Conservation (phyloP, 1,284 basidiomycete species). For the Laetiporus sulphureus region DNA sequence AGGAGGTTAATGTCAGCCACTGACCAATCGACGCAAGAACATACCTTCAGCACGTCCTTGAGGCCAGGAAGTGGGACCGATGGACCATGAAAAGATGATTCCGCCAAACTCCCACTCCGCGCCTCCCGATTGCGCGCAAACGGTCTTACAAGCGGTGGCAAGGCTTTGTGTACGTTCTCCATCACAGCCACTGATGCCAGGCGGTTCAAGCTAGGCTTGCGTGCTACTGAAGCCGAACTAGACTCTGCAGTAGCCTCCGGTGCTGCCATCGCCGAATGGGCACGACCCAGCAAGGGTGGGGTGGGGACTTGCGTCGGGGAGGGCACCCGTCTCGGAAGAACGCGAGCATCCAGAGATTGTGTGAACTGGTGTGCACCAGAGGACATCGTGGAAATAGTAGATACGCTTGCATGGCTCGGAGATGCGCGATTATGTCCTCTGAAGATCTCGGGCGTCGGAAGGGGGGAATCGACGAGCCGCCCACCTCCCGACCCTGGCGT, state of each 20-base stretch:
- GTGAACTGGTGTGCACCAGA: slow-evolving; percentile 40
- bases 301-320: slow-evolving; percentile 27
- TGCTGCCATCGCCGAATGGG: slow-evolving; percentile 45
- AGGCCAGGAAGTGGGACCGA: slow-evolving; percentile 46
- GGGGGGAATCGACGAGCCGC: slow-evolving; percentile 7
- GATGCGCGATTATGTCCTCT: slow-evolving; percentile 23
- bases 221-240: slow-evolving; percentile 9
- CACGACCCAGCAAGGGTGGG: slow-evolving; percentile 35
- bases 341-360: slow-evolving; percentile 47
- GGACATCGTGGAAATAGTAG: slow-evolving; percentile 23
- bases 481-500: slow-evolving; percentile 5
- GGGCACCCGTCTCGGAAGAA: slow-evolving; percentile 26
- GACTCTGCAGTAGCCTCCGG: slow-evolving; percentile 22
- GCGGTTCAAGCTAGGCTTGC: slow-evolving; percentile 37
- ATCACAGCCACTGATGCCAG: slow-evolving; percentile 41
- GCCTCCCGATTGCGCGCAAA: slow-evolving; percentile 34
- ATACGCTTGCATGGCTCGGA: slow-evolving; percentile 30
- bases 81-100: slow-evolving; percentile 26
- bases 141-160: slow-evolving; percentile 36
- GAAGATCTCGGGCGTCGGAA: slow-evolving; percentile 15
- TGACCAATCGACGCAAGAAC: neutral
- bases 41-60: slow-evolving; percentile 69
- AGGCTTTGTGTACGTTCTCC: slow-evolving; percentile 27
- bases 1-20: neutral
- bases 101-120: slow-evolving; percentile 42